Evolutionary conservation across 805 yeast genomes (phyloP).

Genomic region (Grigorovia yakushimaensis): DNA sequence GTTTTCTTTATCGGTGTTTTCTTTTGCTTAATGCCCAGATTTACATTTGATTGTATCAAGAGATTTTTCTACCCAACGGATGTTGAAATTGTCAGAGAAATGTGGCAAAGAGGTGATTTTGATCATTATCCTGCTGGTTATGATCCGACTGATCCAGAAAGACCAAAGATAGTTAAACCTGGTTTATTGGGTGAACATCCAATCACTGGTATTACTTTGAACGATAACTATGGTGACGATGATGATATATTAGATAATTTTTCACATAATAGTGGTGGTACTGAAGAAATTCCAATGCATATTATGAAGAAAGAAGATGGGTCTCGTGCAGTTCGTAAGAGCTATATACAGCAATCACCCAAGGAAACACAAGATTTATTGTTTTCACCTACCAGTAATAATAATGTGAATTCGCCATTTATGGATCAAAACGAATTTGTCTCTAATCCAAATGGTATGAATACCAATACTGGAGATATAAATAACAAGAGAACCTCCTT

Average conservation of each 20-base stretch:
- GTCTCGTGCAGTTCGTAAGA: slow-evolving; percentile 18
- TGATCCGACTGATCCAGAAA: slow-evolving; percentile 74
- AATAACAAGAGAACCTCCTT: slow-evolving; percentile 28
- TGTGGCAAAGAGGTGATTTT: slow-evolving; percentile 57
- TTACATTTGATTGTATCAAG: slow-evolving; percentile 45
- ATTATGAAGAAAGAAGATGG: slow-evolving; percentile 20
- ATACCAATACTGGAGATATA: too few species aligned
- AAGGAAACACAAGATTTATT: slow-evolving; percentile 20
- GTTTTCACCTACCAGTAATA: slow-evolving; percentile 14
- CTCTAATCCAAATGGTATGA: not conserved
- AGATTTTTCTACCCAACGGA: slow-evolving; percentile 53
- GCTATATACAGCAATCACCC: slow-evolving; percentile 16
- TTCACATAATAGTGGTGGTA: slow-evolving; percentile 25
- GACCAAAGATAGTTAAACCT: slow-evolving; percentile 43
- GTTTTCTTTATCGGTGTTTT: slow-evolving; percentile 54
- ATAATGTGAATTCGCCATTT: slow-evolving; percentile 1
- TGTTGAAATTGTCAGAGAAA: slow-evolving; percentile 64
- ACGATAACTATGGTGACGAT: slow-evolving; percentile 6
- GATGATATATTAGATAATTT: slow-evolving; percentile 4
- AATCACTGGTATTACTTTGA: slow-evolving; percentile 20
- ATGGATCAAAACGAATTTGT: not conserved
- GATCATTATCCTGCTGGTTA: slow-evolving; percentile 55
- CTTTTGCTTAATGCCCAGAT: slow-evolving; percentile 58
- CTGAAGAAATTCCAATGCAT: slow-evolving; percentile 34
- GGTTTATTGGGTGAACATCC: slow-evolving; percentile 27